Percentiles rank a stretch among this genome's conserved stretches.
phyloP scores from a whole-genome alignment of 1,284 basidiomycete genomes.

The Trametes hirsuta region DNA sequence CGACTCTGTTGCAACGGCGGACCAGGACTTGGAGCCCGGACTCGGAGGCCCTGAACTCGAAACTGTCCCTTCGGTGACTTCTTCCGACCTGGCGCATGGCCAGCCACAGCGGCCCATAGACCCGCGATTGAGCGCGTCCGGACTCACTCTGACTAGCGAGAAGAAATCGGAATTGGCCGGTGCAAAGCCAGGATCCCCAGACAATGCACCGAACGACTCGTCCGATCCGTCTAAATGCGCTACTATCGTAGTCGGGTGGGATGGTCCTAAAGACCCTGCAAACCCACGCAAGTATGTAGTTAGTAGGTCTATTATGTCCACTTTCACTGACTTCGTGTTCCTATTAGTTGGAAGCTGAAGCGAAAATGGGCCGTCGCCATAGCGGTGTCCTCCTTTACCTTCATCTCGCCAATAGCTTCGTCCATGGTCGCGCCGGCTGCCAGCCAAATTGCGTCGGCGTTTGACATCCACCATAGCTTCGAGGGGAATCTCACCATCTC shows the following conservation, averaged over 20 bases:
- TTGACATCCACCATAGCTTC: slow-evolving; percentile 52
- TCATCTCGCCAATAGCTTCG: slow-evolving; percentile 63
- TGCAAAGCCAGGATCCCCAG: too few species aligned
- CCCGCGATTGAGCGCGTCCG: too few species aligned
- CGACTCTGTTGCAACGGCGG: too few species aligned
- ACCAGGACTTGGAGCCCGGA: too few species aligned
- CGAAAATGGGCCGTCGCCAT: slow-evolving; percentile 63
- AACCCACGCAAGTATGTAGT: slow-evolving; percentile 61
- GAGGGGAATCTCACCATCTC: slow-evolving; percentile 61
- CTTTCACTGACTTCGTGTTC: neutral
- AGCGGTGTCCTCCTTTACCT: slow-evolving; percentile 60
- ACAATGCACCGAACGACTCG: neutral
- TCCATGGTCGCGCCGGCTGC: slow-evolving; percentile 71
- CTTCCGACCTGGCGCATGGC: too few species aligned
- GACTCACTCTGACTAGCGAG: too few species aligned
- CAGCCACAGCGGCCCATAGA: too few species aligned
- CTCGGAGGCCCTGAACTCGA: too few species aligned
- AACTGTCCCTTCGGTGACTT: too few species aligned
- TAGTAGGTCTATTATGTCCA: neutral
- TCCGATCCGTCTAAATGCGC: neutral
- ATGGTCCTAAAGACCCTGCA: slow-evolving; percentile 55
- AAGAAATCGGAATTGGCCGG: too few species aligned
- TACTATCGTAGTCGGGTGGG: slow-evolving; percentile 54
- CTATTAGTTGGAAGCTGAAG: slow-evolving; percentile 50
- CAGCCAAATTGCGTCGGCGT: slow-evolving; percentile 50